phyloP scores from a whole-genome alignment of 225 moss, liverwort and hornwort genomes.

The Sphagnum tenellum region DNA sequence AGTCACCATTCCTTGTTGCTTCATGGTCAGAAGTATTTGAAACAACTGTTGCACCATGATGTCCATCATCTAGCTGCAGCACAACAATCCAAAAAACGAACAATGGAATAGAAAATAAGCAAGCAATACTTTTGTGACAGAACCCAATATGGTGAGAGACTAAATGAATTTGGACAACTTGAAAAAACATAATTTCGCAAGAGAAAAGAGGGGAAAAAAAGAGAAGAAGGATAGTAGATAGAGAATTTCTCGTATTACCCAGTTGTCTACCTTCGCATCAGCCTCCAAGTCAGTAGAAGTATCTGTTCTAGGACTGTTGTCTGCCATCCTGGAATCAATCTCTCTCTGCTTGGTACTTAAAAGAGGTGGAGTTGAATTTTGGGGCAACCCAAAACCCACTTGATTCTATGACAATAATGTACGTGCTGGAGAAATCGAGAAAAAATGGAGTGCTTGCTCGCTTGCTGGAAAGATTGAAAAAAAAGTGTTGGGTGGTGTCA shows the following conservation, averaged over 20 bases:
- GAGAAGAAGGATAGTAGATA: constrained; percentile 4
- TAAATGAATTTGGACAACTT: not conserved
- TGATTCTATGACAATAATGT: too few species aligned
- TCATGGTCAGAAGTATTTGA: constrained; percentile 89
- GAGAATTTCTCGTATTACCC: constrained; percentile 41
- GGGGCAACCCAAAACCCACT: too few species aligned
- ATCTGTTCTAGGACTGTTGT: constrained; percentile 96
- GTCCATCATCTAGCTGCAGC: constrained; percentile 80
- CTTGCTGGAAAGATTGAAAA: too few species aligned
- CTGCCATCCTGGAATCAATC: constrained; percentile 56
- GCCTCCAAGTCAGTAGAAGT: constrained; percentile 97
- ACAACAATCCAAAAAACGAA: not conserved
- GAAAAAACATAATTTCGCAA: not conserved
- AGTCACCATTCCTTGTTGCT: constrained; percentile 89
- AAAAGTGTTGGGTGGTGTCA: too few species aligned
- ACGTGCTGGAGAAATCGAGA: too few species aligned
- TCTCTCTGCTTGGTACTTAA: constrained; percentile 23
- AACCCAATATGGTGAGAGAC: too few species aligned
- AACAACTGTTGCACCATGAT: constrained; percentile 60
- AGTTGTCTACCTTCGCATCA: constrained; percentile 87
- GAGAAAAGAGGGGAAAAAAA: constrained; percentile 17
- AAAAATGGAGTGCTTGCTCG: too few species aligned
- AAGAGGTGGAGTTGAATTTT: too few species aligned
- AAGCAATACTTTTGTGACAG: too few species aligned
- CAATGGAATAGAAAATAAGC: too few species aligned